Evolutionary conservation across 495 filamentous ascomycete genomes (phyloP), one percentile per base, ranked within the genome.

Genomic region (Peziza echinospora): DNA sequence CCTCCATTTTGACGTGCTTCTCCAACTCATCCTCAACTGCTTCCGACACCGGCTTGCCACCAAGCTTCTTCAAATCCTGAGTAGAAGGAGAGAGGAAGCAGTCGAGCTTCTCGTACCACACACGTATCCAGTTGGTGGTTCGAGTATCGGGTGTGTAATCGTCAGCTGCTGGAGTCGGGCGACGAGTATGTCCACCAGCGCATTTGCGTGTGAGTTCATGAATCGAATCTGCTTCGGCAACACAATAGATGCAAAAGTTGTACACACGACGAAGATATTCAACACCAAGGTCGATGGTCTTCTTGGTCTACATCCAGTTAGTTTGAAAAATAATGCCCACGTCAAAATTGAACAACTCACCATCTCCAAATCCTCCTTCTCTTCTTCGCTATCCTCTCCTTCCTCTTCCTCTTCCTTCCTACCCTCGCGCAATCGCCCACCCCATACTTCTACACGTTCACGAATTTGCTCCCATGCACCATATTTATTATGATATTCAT

Each of bases 241-340:
- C 89, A 63, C 89, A 97, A 67, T 94, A 97, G 67, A 97, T 93
- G 67, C 89, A 97, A 65, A 96, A 94, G 60, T 87, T 93, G 72
- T 86, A 89, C 45, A 94, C 87, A 11, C 89, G 77, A 26, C 89
- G 84, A 44, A 97, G 71, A 60, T 97, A 97, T 62, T 97, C 89
- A 26, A 99, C 87, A 61, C 89, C 71, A 44, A 99, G 65, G 61
- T 99, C 89, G 28, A 99, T 71, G 54, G 83, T 85, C 72, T 99
- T 99, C 67, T 87, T 84, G 41, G 22, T 19, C 41, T 43, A 5
- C 30, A 37, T 19, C 76, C 72, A n/a, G n/a, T n/a, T n/a, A n/a
- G n/a, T n/a, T n/a, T n/a, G n/a, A n/a, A n/a, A n/a, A 26, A 92
- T 58, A n/a, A 93, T 66, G 11, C 92, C 85, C 53, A 86, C 81